phyloP scores from a whole-genome alignment of 352 stramenopile genomes.

The Phytopythium boreale region DNA sequence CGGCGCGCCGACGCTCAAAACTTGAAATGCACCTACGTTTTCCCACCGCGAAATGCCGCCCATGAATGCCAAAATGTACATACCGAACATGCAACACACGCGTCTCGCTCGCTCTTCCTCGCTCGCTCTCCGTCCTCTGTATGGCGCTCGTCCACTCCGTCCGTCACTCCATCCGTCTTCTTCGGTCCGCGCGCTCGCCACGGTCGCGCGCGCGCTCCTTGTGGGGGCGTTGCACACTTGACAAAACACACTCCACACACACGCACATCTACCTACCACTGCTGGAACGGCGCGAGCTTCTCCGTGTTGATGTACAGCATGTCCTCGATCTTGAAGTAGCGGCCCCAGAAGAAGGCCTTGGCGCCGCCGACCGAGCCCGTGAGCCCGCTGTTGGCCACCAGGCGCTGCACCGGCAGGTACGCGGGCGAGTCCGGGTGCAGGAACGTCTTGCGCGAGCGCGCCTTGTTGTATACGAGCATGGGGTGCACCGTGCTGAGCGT shows the following conservation, averaged over 20 bases:
- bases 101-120: background rate
- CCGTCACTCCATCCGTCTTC: background rate
- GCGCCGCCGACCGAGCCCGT: conserved; percentile 68
- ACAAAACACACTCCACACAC: background rate
- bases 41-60: conserved; percentile 1
- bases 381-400: conserved; percentile 51
- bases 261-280: conserved; percentile 45
- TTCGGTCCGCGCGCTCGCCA: background rate
- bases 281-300: conserved; percentile 73
- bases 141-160: conserved; percentile 2
- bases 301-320: conserved; percentile 87
- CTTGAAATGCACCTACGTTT: conserved; percentile 6
- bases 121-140: background rate
- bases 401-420: conserved; percentile 61
- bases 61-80: conserved; percentile 1
- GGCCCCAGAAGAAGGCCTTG: conserved; percentile 88
- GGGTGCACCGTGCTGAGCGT: conserved; percentile 65
- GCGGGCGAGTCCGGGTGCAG: conserved; percentile 78
- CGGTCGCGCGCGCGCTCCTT: background rate
- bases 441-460: conserved; percentile 83
- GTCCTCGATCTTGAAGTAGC: conserved; percentile 77
- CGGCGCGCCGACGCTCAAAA: conserved; percentile 2
- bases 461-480: conserved; percentile 90
- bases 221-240: background rate
- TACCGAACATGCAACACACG: background rate